Conservation (phyloP, 257 asterid species). For the Solanum gandarillasii region DNA sequence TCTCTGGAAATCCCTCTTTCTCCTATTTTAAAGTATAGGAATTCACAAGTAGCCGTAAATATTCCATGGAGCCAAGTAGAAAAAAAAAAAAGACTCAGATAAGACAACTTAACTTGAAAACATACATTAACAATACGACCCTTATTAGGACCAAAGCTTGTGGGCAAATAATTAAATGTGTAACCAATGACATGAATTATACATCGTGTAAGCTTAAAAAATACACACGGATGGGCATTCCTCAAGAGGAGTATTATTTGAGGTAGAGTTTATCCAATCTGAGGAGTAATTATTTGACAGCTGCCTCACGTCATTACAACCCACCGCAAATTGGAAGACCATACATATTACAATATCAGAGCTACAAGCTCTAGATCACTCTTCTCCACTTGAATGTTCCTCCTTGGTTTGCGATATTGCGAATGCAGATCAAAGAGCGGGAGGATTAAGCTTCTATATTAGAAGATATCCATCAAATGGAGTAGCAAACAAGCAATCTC, state of each 20-base stretch:
- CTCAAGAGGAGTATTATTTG: background rate
- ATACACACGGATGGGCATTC: background rate
- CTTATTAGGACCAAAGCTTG: background rate
- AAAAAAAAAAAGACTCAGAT: background rate
- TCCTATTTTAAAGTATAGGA: background rate
- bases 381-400: background rate
- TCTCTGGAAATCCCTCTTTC: background rate
- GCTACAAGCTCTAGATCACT: background rate
- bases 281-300: background rate
- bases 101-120: background rate
- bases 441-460: background rate
- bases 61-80: background rate
- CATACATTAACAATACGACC: background rate
- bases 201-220: background rate
- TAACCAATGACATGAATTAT: background rate
- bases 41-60: background rate
- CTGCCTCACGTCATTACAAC: background rate
- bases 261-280: background rate
- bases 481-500: background rate
- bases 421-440: background rate
- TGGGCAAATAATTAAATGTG: background rate
- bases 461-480: background rate
- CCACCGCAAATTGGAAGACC: background rate
- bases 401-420: background rate
- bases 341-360: background rate